Evolutionary conservation across 148 eudicot species (phyloP).

Genomic region (Camellia japonica): DNA sequence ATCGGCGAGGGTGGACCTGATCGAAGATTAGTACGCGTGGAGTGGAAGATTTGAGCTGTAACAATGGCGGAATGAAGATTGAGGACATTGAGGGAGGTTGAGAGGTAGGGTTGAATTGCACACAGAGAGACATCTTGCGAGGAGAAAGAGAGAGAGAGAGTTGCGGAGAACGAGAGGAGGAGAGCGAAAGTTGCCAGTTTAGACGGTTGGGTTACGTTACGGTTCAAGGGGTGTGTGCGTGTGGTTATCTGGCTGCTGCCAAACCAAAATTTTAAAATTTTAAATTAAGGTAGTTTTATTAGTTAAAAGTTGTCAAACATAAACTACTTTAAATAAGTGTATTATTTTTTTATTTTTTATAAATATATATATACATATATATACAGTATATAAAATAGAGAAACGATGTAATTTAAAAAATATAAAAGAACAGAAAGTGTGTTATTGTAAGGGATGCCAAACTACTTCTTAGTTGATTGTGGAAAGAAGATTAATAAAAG

Average conservation of each 20-base stretch:
- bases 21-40: neutral
- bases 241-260: neutral
- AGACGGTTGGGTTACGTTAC: slow-evolving; percentile 16
- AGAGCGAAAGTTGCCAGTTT: slow-evolving; percentile 38
- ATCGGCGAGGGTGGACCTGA: neutral
- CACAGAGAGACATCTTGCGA: neutral
- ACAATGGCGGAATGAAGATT: neutral
- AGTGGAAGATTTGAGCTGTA: neutral
- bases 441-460: too few relatives aligned
- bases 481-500: too few relatives aligned
- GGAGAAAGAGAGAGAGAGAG: neutral
- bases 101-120: slow-evolving; percentile 14
- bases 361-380: too few relatives aligned
- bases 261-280: neutral
- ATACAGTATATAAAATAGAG: too few relatives aligned
- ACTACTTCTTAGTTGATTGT: too few relatives aligned
- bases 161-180: slow-evolving; percentile 22
- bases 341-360: too few relatives aligned
- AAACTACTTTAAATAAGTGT: too few relatives aligned
- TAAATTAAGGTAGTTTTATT: too few relatives aligned
- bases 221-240: neutral
- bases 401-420: too few relatives aligned
- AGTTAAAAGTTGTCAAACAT: too few relatives aligned
- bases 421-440: too few relatives aligned
- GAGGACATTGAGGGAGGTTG: neutral